Conservation (phyloP, 1,284 basidiomycete species). For the Ustilago curta region DNA sequence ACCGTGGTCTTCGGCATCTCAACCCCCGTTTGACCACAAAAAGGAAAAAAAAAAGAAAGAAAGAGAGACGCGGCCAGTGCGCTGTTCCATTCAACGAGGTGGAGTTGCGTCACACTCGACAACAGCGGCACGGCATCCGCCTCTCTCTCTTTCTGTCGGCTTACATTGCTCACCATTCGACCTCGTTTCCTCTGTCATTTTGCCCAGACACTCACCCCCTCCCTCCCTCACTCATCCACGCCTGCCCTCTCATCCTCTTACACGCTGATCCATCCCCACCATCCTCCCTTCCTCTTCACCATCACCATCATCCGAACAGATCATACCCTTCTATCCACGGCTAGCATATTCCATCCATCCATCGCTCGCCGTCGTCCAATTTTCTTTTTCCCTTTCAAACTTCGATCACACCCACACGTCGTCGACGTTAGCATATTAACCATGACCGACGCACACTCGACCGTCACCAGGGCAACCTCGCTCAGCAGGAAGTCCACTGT, state of each 20-base stretch:
- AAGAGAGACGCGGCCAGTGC: constrained; percentile 16
- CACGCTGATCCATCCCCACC: background rate
- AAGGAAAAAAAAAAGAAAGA: background rate
- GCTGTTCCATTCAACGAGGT: constrained; percentile 2
- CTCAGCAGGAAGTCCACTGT: constrained; percentile 68
- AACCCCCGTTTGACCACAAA: constrained; percentile 7
- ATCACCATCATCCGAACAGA: constrained; percentile 29
- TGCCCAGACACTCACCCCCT: background rate
- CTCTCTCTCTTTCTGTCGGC: background rate
- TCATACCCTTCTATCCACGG: constrained; percentile 20
- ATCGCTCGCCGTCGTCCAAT: constrained; percentile 11
- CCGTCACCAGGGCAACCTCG: constrained; percentile 65
- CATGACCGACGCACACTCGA: constrained; percentile 68
- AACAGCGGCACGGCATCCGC: constrained; percentile 6
- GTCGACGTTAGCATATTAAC: constrained; percentile 26
- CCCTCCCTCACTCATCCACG: background rate
- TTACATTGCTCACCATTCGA: background rate
- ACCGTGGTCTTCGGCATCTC: constrained; percentile 40
- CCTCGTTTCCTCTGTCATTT: background rate
- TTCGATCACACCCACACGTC: constrained; percentile 9
- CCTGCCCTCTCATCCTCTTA: background rate
- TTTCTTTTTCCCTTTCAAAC: background rate
- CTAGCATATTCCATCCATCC: constrained; percentile 8
- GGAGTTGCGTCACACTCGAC: constrained; percentile 25
- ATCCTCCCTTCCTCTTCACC: constrained; percentile 22